These are phyloP conservation scores for Vararia minispora DNA, from an alignment of 768 basidiomycete species.

Conservation along the genomic window DNA sequence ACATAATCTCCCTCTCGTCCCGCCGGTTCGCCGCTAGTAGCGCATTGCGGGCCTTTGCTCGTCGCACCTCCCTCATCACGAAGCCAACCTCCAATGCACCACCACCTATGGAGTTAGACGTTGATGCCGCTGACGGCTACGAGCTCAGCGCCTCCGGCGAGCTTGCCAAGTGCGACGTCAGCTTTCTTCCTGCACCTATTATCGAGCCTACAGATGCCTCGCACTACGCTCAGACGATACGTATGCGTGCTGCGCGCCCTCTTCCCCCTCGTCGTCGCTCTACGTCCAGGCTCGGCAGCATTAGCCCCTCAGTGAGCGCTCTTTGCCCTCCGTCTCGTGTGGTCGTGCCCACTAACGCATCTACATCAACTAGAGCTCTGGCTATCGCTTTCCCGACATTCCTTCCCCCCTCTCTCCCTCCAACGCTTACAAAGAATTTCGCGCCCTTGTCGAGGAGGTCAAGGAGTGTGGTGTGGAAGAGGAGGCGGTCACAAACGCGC, in stretches of 20 bases:
- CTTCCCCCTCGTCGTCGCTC: constrained; percentile 1
- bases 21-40: constrained; percentile 5
- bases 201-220: constrained; percentile 1
- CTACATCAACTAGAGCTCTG: constrained; percentile 1
- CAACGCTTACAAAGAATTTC: constrained; percentile 9
- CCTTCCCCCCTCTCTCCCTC: constrained; percentile 7
- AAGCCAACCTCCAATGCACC: constrained; percentile 1
- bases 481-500: too few species aligned
- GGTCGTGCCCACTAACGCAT: background rate
- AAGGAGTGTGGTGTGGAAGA: too few species aligned
- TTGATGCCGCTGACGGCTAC: constrained; percentile 13
- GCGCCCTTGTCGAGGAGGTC: constrained; percentile 8
- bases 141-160: constrained; percentile 10
- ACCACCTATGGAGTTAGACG: constrained; percentile 1
- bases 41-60: constrained; percentile 1
- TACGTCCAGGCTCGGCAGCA: constrained; percentile 1
- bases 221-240: constrained; percentile 1
- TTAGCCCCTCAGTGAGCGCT: constrained; percentile 5
- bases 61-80: constrained; percentile 1
- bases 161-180: background rate
- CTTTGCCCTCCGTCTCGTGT: background rate
- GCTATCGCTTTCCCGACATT: constrained; percentile 4
- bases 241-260: constrained; percentile 10
- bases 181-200: constrained; percentile 6
- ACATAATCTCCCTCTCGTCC: background rate